Evolutionary conservation across 495 filamentous ascomycete genomes (phyloP).

Genomic region (Daldinia concentrica): DNA sequence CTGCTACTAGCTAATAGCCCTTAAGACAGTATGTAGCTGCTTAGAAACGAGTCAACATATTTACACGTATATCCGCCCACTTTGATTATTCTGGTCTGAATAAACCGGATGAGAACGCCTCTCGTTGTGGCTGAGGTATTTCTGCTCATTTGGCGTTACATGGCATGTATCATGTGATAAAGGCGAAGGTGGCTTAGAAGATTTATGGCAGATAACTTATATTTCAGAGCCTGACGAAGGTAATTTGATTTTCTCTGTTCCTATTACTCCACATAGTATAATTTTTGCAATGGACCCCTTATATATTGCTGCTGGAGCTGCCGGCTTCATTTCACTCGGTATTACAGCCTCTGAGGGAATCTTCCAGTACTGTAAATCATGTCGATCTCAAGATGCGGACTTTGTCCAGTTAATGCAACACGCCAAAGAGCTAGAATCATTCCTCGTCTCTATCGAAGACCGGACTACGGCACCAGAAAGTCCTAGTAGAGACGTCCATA

Average conservation of each 20-base stretch:
- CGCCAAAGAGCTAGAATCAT: slow-evolving; percentile 19
- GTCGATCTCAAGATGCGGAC: slow-evolving; percentile 15
- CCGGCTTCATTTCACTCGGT: slow-evolving; percentile 25
- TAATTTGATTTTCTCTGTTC: background rate
- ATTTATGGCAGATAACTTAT: too few species aligned
- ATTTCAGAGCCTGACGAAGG: background rate
- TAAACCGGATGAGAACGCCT: too few species aligned
- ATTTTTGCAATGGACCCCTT: slow-evolving; percentile 6
- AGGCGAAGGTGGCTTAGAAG: too few species aligned
- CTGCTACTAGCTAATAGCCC: too few species aligned
- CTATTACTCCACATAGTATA: background rate
- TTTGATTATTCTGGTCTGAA: too few species aligned
- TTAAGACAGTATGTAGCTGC: too few species aligned
- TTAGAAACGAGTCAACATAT: too few species aligned
- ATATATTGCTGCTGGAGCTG: slow-evolving; percentile 7
- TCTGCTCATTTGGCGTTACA: too few species aligned
- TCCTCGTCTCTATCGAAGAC: background rate
- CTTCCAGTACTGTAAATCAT: slow-evolving; percentile 17
- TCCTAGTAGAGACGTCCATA: background rate
- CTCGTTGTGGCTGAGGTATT: too few species aligned
- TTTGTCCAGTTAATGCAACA: slow-evolving; percentile 12
- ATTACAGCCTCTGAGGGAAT: slow-evolving; percentile 15
- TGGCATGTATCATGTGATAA: too few species aligned
- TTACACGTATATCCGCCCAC: too few species aligned
- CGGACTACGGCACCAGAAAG: background rate